Evolutionary conservation across 1,284 basidiomycete species (phyloP), one percentile per base, ranked within the genome.

Genomic region (Termitomyces sp.): DNA sequence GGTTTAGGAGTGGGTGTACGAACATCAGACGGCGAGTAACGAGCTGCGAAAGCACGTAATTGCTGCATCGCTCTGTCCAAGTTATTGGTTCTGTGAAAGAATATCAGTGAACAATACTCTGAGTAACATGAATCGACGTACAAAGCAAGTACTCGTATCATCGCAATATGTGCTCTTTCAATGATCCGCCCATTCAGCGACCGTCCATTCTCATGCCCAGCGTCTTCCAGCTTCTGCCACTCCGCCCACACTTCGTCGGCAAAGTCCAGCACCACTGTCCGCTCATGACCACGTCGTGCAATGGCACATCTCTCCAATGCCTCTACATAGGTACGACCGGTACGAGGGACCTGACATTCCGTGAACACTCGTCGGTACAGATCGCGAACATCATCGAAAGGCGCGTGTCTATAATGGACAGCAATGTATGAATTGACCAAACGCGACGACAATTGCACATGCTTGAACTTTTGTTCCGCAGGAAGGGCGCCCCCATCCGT

Each of bases 381-480:
- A 13, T 74, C 70, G 8, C 70, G 70, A 10, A 81, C 73, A 0
- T 68, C 67, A 26, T 79, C 76, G 39, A 90, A 67, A 1, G 78
- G 71, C 0, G 79, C 67, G 62, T 91, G 86, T 57, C 77, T 67
- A 73, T 90, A 84, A 61, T 88, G 81, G 0, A 94, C 86, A 1
- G 89, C 82, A 38, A 98, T 71, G 66, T 92, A 98, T 1, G 93
- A 83, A 64, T 92, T 92, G 60, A 95, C 65, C 7, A 98, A 77
- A 1, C 80, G 76, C 0, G 88, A 62, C 0, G 84, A 82, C 30
- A 88, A 65, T 2, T 67, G 55, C 30, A 96, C 90, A 43, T 76
- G 65, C 2, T 69, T 67, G 68, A 98, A 91, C 52, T 72, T 78
- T 28, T 67, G 60, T 55, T 58, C 56, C 56, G 61, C 52, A 39